Conservation (phyloP, 2,329 filamentous ascomycete species). For the Biscogniauxia marginata region DNA sequence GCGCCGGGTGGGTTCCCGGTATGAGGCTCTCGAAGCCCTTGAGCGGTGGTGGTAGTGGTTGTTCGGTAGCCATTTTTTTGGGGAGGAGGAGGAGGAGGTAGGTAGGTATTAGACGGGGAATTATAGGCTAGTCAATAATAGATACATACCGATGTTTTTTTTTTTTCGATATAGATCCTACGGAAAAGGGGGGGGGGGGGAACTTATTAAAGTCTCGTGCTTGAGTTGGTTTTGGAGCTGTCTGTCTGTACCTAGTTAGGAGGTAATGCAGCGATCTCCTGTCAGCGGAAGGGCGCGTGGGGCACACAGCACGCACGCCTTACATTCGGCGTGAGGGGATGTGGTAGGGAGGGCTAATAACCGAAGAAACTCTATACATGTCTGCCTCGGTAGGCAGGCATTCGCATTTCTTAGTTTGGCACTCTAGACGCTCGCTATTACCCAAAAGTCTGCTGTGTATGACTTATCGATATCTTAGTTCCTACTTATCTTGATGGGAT, state of each 20-base stretch:
- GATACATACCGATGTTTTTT: not conserved
- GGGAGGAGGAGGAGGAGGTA: not conserved
- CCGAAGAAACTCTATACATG: too few species aligned
- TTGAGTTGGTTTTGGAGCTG: not conserved
- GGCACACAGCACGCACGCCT: too few species aligned
- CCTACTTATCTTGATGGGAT: too few species aligned
- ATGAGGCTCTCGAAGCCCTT: constrained; percentile 11
- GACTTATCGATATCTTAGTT: too few species aligned
- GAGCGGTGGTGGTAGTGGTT: constrained; percentile 1
- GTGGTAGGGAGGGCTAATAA: too few species aligned
- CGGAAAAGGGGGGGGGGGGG: not conserved
- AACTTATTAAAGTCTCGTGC: constrained; percentile 5
- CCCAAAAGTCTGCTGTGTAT: too few species aligned
- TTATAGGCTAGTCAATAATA: not conserved
- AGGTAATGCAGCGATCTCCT: not conserved
- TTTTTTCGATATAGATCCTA: not conserved
- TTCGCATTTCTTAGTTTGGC: too few species aligned
- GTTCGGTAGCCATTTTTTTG: not conserved
- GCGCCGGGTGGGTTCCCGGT: constrained; percentile 6
- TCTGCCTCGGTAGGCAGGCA: too few species aligned
- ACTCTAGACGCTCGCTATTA: too few species aligned
- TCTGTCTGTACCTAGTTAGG: not conserved
- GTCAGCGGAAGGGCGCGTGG: not conserved
- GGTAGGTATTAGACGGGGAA: not conserved
- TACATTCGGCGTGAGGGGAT: too few species aligned